Base-by-base conservation (phyloP, 805 yeast species). In the Zygosaccharomyces bailii region DNA sequence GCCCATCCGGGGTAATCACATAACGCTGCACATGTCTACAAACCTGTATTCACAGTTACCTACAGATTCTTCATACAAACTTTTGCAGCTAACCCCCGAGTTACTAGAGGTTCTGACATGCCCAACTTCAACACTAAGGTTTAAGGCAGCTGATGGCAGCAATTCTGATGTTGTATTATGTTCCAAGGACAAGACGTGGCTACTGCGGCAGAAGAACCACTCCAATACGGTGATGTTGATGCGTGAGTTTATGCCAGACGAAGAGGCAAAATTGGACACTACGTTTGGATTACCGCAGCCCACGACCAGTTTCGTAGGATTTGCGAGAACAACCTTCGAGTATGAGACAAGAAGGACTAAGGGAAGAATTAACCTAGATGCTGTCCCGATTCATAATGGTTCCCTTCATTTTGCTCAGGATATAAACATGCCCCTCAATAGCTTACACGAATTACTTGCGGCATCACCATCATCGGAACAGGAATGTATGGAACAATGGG, bases 161-260 rank as follows among this genome's bases (percentile, higher is more conserved):
- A 56, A 56, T 2, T 50, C 67, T 3, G 74, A 72, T 34, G 76
- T 86, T 6, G 87, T 79, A 23, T 60, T 88, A 11, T 83, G 90
- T 46, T 76, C 91, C 1, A 53, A 65, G 2, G 51, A 65, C 21
- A 63, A 70, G 40, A 84, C 95, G 0, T 89, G 78, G 76, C 69
- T 71, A 35, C 54, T 89, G 13, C 72, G 87, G 42, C 90, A 84
- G 56, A 82, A 85, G 69, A 86, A 87, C 59, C 97, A 91, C 62
- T 85, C 96, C 5, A 89, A 91, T 61, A 76, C 91, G 4, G 81
- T 86, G n/a, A 60, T 88, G 52, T 49, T 89, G 17, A 59, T 78
- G 59, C 61, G 61, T 9, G 61, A 55, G 25, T 58, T 57, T 46
- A 46, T 48, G 4, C 59, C 64, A 1, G 56, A 51, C 10, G 55